Base-by-base conservation (phyloP, 345 rosid genomes). In the Draba incana region DNA sequence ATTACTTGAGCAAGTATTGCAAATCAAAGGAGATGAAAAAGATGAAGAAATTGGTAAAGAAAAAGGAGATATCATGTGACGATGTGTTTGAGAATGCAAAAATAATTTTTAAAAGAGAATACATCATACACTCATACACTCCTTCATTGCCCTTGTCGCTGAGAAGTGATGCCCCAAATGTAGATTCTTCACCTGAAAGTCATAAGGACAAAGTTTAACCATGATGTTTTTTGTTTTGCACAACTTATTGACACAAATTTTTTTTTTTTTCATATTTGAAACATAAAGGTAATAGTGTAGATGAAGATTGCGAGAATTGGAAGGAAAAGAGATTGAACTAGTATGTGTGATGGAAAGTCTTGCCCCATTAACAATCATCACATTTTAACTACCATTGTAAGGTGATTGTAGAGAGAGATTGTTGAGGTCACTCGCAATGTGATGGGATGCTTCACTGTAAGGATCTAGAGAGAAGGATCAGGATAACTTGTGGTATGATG, bases 121-220 rank as follows among this genome's bases (percentile, higher is more conserved):
- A 5, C 31, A 56, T 28, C 15, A 5, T 14, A 42, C 53, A 62
- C 42, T 43, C 53, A 15, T 62, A 62, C 0, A 44, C 39, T 0
- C 53, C n/a, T 1, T 28, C 53, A 4, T 66, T 66, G 41, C 28
- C 30, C 5, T 53, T 39, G 15, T 52, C 62, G 5, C 0, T 66
- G 23, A 53, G 46, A 2, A 52, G 23, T 6, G 15, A 14, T 14
- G 7, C 61, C 51, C 51, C 39, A 35, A 2, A 4, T 5, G 8
- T 0, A 53, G 27, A 14, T 53, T 54, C 44, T 28, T 55, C 62
- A 53, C 70, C 20, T 24, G 39, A 42, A 53, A 66, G 10, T 23
- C 48, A 66, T 0, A 25, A 0, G 43, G 71, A 41, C 16, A 68
- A 0, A 68, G 5, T 56, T 68, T 20, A 0, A 61, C 23, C 38